Conservation (phyloP, 306 rosid species). For the Delonix regia region DNA sequence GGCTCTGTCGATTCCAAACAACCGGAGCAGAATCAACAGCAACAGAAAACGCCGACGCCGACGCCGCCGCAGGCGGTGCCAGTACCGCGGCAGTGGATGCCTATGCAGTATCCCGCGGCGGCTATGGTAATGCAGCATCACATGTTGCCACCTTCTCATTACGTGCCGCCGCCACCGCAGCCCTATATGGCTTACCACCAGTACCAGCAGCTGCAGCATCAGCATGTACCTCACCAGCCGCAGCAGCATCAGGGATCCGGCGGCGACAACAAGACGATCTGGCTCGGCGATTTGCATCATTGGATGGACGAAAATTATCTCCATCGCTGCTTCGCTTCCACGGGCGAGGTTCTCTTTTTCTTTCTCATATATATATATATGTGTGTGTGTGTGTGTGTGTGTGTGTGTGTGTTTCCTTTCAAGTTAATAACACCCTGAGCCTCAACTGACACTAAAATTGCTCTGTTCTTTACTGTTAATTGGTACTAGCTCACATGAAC, state of each 20-base stretch:
- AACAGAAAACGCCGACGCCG: slow-evolving; percentile 17
- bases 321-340: slow-evolving; percentile 80
- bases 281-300: slow-evolving; percentile 94
- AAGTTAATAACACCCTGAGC: not conserved
- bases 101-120: slow-evolving; percentile 88
- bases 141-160: slow-evolving; percentile 86
- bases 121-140: slow-evolving; percentile 98
- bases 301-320: slow-evolving; percentile 98
- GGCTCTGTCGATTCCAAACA: slow-evolving; percentile 76
- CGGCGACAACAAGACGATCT: slow-evolving; percentile 82
- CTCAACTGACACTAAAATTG: not conserved
- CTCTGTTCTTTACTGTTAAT: not conserved
- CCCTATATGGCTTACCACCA: slow-evolving; percentile 73
- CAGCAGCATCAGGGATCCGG: slow-evolving; percentile 68
- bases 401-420: not conserved
- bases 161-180: slow-evolving; percentile 50
- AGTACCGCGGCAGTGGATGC: slow-evolving; percentile 69
- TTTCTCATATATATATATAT: not conserved
- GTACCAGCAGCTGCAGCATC: slow-evolving; percentile 55
- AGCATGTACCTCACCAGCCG: slow-evolving; percentile 52
- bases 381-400: no score
- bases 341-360: slow-evolving; percentile 63
- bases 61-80: slow-evolving; percentile 42
- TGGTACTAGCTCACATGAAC: slow-evolving; percentile 10
- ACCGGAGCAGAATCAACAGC: slow-evolving; percentile 47